These are phyloP conservation scores for Fragaria nilgerrensis DNA, from an alignment of 306 rosid genomes.

Conservation along the genomic window DNA sequence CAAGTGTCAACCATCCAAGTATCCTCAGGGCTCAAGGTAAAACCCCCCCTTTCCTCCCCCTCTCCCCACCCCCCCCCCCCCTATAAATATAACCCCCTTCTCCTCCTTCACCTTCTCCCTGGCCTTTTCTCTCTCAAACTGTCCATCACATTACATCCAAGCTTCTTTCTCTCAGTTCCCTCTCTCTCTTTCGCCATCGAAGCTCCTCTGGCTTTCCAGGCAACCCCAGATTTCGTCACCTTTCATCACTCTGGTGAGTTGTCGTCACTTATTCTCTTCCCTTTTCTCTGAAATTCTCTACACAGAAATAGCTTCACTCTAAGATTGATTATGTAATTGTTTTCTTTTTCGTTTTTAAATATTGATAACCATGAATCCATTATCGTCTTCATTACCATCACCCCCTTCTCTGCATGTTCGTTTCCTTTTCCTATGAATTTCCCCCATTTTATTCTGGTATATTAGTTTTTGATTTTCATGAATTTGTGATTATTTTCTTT, in stretches of 20 bases:
- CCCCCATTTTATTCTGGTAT: not conserved
- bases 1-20: slow-evolving; percentile 46
- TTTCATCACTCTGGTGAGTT: not conserved
- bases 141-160: not conserved
- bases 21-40: slow-evolving; percentile 2
- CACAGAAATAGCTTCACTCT: not conserved
- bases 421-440: not conserved
- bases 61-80: too few species aligned
- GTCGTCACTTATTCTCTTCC: not conserved
- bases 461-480: not conserved
- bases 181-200: not conserved
- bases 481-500: not conserved
- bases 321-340: not conserved
- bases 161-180: not conserved
- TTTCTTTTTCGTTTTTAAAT: not conserved
- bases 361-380: not conserved
- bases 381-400: not conserved
- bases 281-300: not conserved
- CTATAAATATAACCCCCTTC: slow-evolving; percentile 39
- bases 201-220: not conserved
- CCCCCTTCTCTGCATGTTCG: not conserved
- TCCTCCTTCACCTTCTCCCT: slow-evolving; percentile 20
- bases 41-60: not conserved
- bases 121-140: not conserved
- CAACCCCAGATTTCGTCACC: not conserved